Evolutionary conservation across 1,284 basidiomycete genomes (phyloP), one percentile per base, ranked within the genome.

Genomic region (Apiotrichum veenhuisii): DNA sequence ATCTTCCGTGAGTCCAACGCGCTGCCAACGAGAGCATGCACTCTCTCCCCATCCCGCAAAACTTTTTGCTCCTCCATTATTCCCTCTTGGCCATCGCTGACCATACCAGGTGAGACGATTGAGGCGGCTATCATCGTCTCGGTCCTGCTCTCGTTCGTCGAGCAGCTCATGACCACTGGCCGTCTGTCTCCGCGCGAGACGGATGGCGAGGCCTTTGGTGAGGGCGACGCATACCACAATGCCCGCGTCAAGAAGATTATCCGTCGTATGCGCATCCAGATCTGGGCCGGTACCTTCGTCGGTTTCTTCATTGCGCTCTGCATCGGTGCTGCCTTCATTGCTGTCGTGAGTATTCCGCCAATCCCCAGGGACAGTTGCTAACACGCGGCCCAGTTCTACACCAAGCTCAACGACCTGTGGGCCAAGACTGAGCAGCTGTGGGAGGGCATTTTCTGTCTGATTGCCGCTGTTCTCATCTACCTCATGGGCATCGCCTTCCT

Each of bases 381-480:
- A 38, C 18, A 52, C 26, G 17, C 37, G 15, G 5, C 20, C 22
- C 55, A 77, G 76, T 80, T 80, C 71, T 81, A 81, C 72, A 81
- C 79, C 55, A 80, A 80, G 53, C 71, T 82, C 38, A 75, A 72
- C 53, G 79, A 84, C 63, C 71, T 84, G 2, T 84, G 81, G 77
- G 76, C 74, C 47, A 64, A 74, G 49, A 69, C 76, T 10, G 77
- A 78, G 62, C 67, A 73, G 53, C 62, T 79, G 47, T 79, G 76
- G 77, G 73, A 80, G 85, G 89, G 87, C 46, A 82, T 88, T 64
- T 95, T 95, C 76, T 81, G 85, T 61, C 75, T 94, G 54, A 82
- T 96, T 63, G 92, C 92, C 0, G 77, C 85, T 10, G 60, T 91
- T 67, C 85, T 95, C 82, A 93, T 96, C 66, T 86, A 86, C 68